Evolutionary conservation across 441 rosid genomes (phyloP).

Genomic region (Pelargonium fulgidum): DNA sequence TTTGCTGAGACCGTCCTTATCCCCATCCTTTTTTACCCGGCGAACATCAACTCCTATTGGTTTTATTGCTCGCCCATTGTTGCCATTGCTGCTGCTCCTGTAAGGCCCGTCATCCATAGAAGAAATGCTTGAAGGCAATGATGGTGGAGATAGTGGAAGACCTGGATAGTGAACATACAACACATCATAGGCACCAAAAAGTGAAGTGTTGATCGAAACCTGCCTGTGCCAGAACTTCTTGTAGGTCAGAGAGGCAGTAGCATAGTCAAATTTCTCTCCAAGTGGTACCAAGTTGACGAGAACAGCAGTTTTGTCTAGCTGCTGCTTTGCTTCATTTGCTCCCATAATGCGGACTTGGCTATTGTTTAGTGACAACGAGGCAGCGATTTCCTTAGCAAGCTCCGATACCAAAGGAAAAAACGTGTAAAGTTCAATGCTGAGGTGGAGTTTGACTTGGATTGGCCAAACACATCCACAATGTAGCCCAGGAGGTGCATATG

Average conservation of each 20-base stretch:
- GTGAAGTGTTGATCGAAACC: conserved; percentile 35
- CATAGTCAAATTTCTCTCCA: conserved; percentile 32
- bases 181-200: conserved; percentile 55
- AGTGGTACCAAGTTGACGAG: conserved; percentile 51
- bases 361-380: conserved; percentile 35
- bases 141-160: conserved; percentile 64
- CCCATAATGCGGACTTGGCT: conserved; percentile 65
- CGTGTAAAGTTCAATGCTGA: conserved; percentile 39
- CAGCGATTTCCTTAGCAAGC: conserved; percentile 51
- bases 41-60: conserved; percentile 72
- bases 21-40: conserved; percentile 32
- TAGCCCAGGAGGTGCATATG: conserved; percentile 48
- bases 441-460: conserved; percentile 54
- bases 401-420: conserved; percentile 59
- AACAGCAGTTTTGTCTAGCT: conserved; percentile 48
- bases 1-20: conserved; percentile 41
- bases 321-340: conserved; percentile 56
- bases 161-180: conserved; percentile 58
- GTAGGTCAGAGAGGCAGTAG: conserved; percentile 36
- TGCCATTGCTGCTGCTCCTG: conserved; percentile 23
- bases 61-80: conserved; percentile 53
- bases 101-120: conserved; percentile 34
- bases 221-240: conserved; percentile 45
- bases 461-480: conserved; percentile 64
- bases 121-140: conserved; percentile 40